Conservation (phyloP, 129 eudicot species). For the Sambucus nigra region DNA sequence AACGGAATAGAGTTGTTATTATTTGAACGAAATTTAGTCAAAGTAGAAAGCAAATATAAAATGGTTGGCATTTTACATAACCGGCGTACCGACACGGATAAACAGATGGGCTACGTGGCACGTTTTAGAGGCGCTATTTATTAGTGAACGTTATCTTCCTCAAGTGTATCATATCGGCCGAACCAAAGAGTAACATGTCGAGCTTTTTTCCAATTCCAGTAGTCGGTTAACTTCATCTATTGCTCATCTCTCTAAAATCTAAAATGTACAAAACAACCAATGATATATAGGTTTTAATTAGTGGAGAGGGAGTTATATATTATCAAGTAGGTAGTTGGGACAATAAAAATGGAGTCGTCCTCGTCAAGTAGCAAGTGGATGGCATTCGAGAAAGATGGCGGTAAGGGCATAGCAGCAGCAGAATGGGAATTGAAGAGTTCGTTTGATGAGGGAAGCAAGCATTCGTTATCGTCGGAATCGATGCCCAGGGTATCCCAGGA, state of each 20-base stretch:
- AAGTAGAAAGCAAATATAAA: too few species aligned
- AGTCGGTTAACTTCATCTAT: too few species aligned
- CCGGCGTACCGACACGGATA: background rate
- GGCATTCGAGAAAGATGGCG: conserved; percentile 27
- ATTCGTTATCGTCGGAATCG: conserved; percentile 42
- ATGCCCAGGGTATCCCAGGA: conserved; percentile 87
- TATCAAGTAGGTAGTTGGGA: background rate
- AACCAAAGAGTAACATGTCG: background rate
- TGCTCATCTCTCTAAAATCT: background rate
- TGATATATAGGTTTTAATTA: too few species aligned
- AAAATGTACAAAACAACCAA: too few species aligned
- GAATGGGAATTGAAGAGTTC: conserved; percentile 36
- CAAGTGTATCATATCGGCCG: background rate
- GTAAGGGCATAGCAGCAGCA: conserved; percentile 39
- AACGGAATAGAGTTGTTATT: too few species aligned
- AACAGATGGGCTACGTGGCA: conserved; percentile 3
- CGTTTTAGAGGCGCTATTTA: background rate
- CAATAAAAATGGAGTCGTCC: background rate
- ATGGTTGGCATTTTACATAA: too few species aligned
- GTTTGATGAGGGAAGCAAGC: conserved; percentile 15
- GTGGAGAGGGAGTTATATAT: too few species aligned
- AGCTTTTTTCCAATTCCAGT: too few species aligned
- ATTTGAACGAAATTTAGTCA: too few species aligned
- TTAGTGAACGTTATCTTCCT: conserved; percentile 11
- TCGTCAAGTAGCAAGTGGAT: conserved; percentile 26